These are phyloP conservation scores for Colletotrichum sp. DNA, from an alignment of 2,329 filamentous ascomycete species.

Conservation along the genomic window DNA sequence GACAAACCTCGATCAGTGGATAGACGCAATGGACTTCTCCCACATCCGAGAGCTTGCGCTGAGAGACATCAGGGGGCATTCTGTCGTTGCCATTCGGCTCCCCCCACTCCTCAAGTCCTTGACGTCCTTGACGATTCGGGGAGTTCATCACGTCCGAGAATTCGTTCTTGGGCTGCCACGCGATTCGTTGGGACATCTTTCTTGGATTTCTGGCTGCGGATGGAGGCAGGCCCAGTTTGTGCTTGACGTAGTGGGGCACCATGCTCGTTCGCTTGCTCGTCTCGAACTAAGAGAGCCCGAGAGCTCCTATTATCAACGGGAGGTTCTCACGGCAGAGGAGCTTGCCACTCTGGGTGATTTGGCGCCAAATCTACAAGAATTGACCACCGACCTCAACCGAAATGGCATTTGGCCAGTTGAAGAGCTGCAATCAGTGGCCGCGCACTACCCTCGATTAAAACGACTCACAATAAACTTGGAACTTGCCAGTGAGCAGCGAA, in stretches of 20 bases:
- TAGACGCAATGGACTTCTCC: neutral
- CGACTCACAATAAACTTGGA: neutral
- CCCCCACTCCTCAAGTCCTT: neutral
- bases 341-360: neutral
- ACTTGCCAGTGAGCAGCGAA: neutral
- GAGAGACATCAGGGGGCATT: neutral
- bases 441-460: neutral
- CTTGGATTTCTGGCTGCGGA: neutral
- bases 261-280: neutral
- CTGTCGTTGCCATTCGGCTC: neutral
- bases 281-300: neutral
- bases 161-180: neutral
- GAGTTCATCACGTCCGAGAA: neutral
- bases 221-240: neutral
- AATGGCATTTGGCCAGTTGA: neutral
- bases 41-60: neutral
- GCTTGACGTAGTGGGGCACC: neutral
- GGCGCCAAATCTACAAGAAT: neutral
- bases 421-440: neutral
- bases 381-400: neutral
- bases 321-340: neutral
- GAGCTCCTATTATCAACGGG: neutral
- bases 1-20: neutral
- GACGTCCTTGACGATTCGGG: neutral
- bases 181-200: neutral